Percentiles rank a stretch among this genome's conserved stretches.
Evolutionary conservation across 306 rosid species (phyloP).

Genomic region (Pachyrhizus erosus): DNA sequence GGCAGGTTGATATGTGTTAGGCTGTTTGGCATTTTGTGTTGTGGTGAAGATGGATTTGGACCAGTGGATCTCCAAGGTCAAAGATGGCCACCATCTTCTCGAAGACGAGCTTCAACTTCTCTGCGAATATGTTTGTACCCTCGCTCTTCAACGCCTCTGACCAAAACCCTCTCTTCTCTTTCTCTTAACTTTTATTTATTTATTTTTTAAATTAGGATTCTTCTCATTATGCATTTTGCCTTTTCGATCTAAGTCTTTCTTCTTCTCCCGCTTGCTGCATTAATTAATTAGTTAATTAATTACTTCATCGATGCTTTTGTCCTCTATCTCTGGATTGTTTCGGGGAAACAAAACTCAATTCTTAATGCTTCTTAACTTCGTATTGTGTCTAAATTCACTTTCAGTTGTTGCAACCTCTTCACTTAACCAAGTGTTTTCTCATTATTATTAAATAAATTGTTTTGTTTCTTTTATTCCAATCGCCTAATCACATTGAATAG

Average conservation of each 20-base stretch:
- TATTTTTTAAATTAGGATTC: background rate
- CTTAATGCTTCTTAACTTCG: background rate
- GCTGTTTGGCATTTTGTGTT: background rate
- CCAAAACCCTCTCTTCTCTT: background rate
- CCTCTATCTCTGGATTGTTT: background rate
- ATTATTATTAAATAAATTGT: too few species aligned
- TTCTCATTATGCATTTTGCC: background rate
- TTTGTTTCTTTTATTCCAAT: too few species aligned
- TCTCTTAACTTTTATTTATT: background rate
- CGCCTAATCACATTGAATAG: too few species aligned
- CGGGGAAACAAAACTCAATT: background rate
- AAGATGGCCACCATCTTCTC: constrained; percentile 86
- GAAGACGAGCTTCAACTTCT: constrained; percentile 94
- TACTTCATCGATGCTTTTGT: background rate
- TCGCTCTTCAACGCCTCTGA: too few species aligned
- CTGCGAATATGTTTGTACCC: constrained; percentile 82
- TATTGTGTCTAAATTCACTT: too few species aligned
- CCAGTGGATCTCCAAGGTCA: constrained; percentile 90
- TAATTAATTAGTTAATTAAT: background rate
- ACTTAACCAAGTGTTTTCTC: too few species aligned
- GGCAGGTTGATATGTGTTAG: background rate
- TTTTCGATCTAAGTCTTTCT: background rate
- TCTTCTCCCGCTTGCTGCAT: background rate
- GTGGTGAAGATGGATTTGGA: constrained; percentile 75
- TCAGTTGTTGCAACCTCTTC: too few species aligned